Conservation (phyloP, 106 monocot genomes). For the Dioscorea dumetorum region DNA sequence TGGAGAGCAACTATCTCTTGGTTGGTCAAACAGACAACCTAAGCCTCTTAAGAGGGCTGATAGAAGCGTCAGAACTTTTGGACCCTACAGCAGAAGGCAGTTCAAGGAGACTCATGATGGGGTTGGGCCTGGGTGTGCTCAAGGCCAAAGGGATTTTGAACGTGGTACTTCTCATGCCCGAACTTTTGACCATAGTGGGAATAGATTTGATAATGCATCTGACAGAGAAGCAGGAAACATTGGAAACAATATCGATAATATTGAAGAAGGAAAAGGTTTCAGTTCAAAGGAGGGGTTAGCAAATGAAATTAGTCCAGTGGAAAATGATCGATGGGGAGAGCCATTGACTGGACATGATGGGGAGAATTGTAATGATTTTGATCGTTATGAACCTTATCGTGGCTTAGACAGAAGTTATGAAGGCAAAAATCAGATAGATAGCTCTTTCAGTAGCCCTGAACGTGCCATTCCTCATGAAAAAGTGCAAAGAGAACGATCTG, state of each 20-base stretch:
- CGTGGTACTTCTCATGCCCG: not conserved
- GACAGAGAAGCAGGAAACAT: constrained; percentile 15
- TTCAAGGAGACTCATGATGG: constrained; percentile 17
- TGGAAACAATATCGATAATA: constrained; percentile 14
- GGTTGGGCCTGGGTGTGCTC: constrained; percentile 10
- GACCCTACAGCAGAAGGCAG: constrained; percentile 23
- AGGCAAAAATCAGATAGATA: constrained; percentile 13
- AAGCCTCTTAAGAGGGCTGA: constrained; percentile 19
- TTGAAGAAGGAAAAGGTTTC: constrained; percentile 17
- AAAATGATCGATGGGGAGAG: constrained; percentile 48
- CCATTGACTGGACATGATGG: constrained; percentile 11
- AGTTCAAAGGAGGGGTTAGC: constrained; percentile 7
- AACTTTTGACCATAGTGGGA: constrained; percentile 6
- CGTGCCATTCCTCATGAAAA: constrained; percentile 15
- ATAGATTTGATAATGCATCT: constrained; percentile 8
- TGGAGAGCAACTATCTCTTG: constrained; percentile 46
- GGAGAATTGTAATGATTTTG: constrained; percentile 33
- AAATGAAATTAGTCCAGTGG: constrained; percentile 14
- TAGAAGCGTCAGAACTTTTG: constrained; percentile 24
- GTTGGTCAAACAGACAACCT: constrained; percentile 68
- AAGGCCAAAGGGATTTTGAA: constrained; percentile 13
- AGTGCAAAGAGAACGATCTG: constrained; percentile 13
- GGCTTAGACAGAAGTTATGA: constrained; percentile 27
- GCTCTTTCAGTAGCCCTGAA: constrained; percentile 20
- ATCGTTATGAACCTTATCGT: constrained; percentile 59